Evolutionary conservation across 2,329 filamentous ascomycete genomes (phyloP).

Genomic region (Beauveria sp.): DNA sequence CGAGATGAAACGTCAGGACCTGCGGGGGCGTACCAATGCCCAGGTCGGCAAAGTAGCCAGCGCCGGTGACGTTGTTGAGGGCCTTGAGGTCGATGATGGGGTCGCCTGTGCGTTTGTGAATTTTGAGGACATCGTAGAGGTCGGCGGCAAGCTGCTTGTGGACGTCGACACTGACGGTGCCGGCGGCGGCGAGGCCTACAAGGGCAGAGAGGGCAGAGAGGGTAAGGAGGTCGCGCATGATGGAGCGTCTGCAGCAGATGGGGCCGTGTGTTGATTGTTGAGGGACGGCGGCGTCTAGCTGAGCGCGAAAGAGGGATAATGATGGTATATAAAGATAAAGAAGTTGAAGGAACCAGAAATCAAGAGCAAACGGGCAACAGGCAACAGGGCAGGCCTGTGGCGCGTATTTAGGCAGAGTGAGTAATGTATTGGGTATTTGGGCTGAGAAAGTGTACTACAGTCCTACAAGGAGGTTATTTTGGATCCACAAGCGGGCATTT

Average conservation of each 20-base stretch:
- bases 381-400: neutral
- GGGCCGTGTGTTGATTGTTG: neutral
- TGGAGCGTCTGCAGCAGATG: neutral
- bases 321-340: neutral
- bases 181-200: slow-evolving; percentile 14
- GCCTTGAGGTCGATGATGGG: slow-evolving; percentile 26
- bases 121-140: slow-evolving; percentile 9
- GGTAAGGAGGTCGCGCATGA: slow-evolving; percentile 6
- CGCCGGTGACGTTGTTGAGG: slow-evolving; percentile 46
- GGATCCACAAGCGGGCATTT: neutral
- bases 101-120: slow-evolving; percentile 19
- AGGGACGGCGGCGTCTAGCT: neutral
- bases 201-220: slow-evolving; percentile 3
- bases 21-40: slow-evolving; percentile 53
- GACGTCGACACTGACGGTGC: slow-evolving; percentile 17
- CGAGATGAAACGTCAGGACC: slow-evolving; percentile 45
- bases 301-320: neutral
- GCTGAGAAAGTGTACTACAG: neutral
- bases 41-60: slow-evolving; percentile 50
- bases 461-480: neutral
- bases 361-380: neutral
- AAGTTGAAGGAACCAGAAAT: neutral
- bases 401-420: neutral
- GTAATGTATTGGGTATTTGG: too few species aligned
- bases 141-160: slow-evolving; percentile 9